A percentile compares a stretch with the other conserved stretches of the same genome.
phyloP scores from a whole-genome alignment of 2,329 filamentous ascomycete species.

The Phyllosticta ampelicida region DNA sequence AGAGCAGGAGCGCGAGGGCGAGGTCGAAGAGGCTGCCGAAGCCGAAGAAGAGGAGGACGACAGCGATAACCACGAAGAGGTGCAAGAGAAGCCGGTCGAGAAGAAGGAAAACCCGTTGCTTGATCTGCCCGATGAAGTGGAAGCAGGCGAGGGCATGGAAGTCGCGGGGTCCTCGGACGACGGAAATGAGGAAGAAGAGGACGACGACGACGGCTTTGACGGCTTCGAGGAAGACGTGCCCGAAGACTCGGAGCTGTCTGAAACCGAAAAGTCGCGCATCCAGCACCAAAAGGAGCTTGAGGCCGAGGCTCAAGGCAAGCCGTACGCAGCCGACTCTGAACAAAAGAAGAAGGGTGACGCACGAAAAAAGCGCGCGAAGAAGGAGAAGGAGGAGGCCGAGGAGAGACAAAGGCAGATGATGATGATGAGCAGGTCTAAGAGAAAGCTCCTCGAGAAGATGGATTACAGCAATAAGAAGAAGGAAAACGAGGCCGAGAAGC shows the following conservation, averaged over 20 bases:
- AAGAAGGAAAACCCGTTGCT: constrained; percentile 19
- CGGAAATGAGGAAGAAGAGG: constrained; percentile 37
- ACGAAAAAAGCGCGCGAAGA: constrained; percentile 56
- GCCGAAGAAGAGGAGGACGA: constrained; percentile 32
- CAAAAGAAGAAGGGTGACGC: constrained; percentile 54
- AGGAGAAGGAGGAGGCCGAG: constrained; percentile 59
- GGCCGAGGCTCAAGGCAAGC: constrained; percentile 69
- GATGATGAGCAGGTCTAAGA: constrained; percentile 97
- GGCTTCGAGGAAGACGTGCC: constrained; percentile 40
- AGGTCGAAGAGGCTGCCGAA: constrained; percentile 63
- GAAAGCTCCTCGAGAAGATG: constrained; percentile 97
- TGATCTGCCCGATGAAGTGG: constrained; percentile 32
- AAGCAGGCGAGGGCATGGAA: constrained; percentile 41
- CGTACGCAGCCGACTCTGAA: constrained; percentile 30
- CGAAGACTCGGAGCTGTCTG: constrained; percentile 37
- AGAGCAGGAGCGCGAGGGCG: constrained; percentile 78
- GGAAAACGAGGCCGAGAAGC: constrained; percentile 76
- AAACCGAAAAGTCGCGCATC: constrained; percentile 49
- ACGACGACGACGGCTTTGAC: constrained; percentile 23
- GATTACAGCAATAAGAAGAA: constrained; percentile 88
- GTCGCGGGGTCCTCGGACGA: constrained; percentile 29
- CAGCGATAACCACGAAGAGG: constrained; percentile 32
- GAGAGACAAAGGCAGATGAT: constrained; percentile 89
- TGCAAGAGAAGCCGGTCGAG: constrained; percentile 26
- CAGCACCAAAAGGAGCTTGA: constrained; percentile 84